phyloP scores from a whole-genome alignment of 352 stramenopile genomes.

The Peronospora belbahrii region DNA sequence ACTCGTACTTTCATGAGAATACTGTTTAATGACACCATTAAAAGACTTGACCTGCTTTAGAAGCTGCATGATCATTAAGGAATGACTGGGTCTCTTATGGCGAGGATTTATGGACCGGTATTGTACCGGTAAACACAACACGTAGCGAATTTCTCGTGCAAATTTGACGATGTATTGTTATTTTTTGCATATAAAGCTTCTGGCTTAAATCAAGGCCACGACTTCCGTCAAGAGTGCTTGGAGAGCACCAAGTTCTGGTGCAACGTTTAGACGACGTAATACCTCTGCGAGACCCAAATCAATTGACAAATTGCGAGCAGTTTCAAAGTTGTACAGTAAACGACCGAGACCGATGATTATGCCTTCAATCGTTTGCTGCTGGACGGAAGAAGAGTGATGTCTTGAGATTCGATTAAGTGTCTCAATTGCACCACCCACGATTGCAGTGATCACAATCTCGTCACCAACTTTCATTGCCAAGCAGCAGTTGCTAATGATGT shows the following conservation, averaged over 20 bases:
- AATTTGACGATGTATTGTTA: no score
- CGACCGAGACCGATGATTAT: slow-evolving; percentile 55
- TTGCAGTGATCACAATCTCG: slow-evolving; percentile 57
- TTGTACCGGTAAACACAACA: background rate
- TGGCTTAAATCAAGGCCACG: slow-evolving; percentile 47
- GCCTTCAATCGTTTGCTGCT: slow-evolving; percentile 47
- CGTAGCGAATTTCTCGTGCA: no score
- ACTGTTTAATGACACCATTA: slow-evolving; percentile 76
- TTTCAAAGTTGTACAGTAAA: slow-evolving; percentile 56
- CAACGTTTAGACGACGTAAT: slow-evolving; percentile 39
- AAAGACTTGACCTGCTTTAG: slow-evolving; percentile 74
- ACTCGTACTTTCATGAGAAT: slow-evolving; percentile 67
- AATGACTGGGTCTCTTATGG: no score
- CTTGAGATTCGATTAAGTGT: slow-evolving; percentile 54
- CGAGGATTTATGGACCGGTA: background rate
- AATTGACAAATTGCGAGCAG: slow-evolving; percentile 45
- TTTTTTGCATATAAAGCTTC: no score
- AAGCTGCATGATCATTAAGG: slow-evolving; percentile 40
- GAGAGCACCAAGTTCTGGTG: slow-evolving; percentile 33
- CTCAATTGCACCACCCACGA: slow-evolving; percentile 63
- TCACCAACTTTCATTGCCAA: slow-evolving; percentile 57
- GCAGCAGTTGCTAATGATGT: slow-evolving; percentile 68
- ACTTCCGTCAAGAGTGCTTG: slow-evolving; percentile 54
- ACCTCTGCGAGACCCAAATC: slow-evolving; percentile 65
- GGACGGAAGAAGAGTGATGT: slow-evolving; percentile 18